Conservation (phyloP, 768 basidiomycete species). For the Hebeloma cylindrosporum region DNA sequence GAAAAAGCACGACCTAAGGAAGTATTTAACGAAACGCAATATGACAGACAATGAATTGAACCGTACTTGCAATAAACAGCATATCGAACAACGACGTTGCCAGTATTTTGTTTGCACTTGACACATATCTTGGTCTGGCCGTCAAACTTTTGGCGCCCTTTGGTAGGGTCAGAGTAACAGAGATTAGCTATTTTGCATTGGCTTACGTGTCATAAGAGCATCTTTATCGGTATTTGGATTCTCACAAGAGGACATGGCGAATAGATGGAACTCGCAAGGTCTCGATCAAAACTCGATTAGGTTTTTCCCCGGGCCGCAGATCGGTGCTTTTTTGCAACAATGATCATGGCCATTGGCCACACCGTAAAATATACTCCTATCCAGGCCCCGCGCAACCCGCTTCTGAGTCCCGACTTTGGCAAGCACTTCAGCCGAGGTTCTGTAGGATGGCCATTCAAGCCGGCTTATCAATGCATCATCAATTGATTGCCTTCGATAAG, state of each 20-base stretch:
- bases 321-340: too few species aligned
- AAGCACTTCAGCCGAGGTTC: too few species aligned
- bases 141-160: slow-evolving; percentile 68
- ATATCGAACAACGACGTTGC: slow-evolving; percentile 74
- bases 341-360: too few species aligned
- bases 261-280: too few species aligned
- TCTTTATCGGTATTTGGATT: slow-evolving; percentile 61
- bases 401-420: too few species aligned
- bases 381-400: too few species aligned
- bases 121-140: slow-evolving; percentile 60
- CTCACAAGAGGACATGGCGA: slow-evolving; percentile 50
- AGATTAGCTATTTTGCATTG: not conserved
- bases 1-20: slow-evolving; percentile 52
- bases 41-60: slow-evolving; percentile 2
- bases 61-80: slow-evolving; percentile 85
- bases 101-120: slow-evolving; percentile 67
- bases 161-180: slow-evolving; percentile 23
- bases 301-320: too few species aligned
- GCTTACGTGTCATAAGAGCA: slow-evolving; percentile 68
- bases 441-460: too few species aligned
- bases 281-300: too few species aligned
- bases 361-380: too few species aligned
- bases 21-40: not conserved
- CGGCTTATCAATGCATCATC: too few species aligned
- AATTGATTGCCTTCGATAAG: not conserved